Conservation (phyloP, 2,329 filamentous ascomycete genomes). For the Sarocladium oryzae region DNA sequence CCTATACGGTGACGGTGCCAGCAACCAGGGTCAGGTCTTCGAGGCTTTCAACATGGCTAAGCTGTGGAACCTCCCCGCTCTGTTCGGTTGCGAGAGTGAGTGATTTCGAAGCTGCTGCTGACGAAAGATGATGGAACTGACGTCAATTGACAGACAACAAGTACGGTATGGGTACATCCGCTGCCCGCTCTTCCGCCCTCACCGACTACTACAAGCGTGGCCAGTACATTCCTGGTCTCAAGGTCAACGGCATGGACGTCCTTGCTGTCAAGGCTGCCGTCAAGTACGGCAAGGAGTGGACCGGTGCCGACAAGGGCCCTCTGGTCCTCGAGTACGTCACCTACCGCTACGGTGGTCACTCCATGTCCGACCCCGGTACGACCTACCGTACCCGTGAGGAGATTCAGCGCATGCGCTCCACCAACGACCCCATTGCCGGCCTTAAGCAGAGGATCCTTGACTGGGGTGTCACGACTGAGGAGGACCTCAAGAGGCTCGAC, state of each 20-base stretch:
- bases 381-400: slow-evolving; percentile 99
- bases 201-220: slow-evolving; percentile 99
- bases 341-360: slow-evolving; percentile 98
- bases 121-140: slow-evolving; percentile 10
- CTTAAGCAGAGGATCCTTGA: slow-evolving; percentile 98
- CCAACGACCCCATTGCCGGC: slow-evolving; percentile 95
- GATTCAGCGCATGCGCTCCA: slow-evolving; percentile 98
- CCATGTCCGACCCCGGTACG: slow-evolving; percentile 98
- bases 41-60: slow-evolving; percentile 99
- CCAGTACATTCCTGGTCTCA: slow-evolving; percentile 98
- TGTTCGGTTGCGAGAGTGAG: slow-evolving; percentile 98
- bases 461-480: slow-evolving; percentile 86
- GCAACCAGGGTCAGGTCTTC: slow-evolving; percentile 99
- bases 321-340: slow-evolving; percentile 98
- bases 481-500: slow-evolving; percentile 93
- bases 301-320: slow-evolving; percentile 76
- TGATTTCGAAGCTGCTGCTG: slow-evolving; percentile 18
- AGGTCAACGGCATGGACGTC: slow-evolving; percentile 99
- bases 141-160: slow-evolving; percentile 76
- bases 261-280: slow-evolving; percentile 96
- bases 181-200: slow-evolving; percentile 85
- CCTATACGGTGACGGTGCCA: slow-evolving; percentile 95
- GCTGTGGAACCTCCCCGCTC: slow-evolving; percentile 91
- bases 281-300: slow-evolving; percentile 87
- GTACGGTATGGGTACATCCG: slow-evolving; percentile 98